phyloP scores from a whole-genome alignment of 23 red algal species.

The Pyropia yezoensis region DNA sequence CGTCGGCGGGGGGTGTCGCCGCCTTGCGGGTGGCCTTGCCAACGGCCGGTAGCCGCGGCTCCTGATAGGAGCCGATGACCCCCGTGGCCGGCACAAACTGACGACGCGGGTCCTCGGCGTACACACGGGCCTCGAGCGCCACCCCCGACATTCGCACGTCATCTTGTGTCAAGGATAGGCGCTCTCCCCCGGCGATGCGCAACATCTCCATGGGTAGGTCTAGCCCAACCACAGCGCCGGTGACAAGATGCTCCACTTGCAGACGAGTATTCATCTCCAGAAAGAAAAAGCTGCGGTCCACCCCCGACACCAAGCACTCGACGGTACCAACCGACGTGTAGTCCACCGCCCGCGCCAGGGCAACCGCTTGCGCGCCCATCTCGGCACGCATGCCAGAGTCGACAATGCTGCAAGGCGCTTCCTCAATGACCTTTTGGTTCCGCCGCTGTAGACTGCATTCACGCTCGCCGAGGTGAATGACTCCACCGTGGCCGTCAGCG shows the following conservation, averaged over 20 bases:
- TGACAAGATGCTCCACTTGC: constrained; percentile 48
- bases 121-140: constrained; percentile 43
- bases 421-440: constrained; percentile 69
- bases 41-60: background rate
- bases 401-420: constrained; percentile 42
- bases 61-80: background rate
- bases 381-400: constrained; percentile 2
- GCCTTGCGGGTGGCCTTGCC: no score
- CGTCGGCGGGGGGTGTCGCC: no score
- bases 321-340: constrained; percentile 49
- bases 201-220: constrained; percentile 29
- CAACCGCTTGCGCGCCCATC: constrained; percentile 41
- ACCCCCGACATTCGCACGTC: constrained; percentile 7
- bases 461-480: constrained; percentile 37
- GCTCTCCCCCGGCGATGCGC: constrained; percentile 19
- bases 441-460: constrained; percentile 59
- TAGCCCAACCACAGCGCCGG: constrained; percentile 34
- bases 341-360: constrained; percentile 16
- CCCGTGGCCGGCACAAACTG: constrained; percentile 24
- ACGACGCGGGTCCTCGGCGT: constrained; percentile 36
- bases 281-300: constrained; percentile 23
- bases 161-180: constrained; percentile 30
- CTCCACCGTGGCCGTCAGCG: constrained; percentile 19
- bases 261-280: constrained; percentile 75
- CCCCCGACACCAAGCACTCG: constrained; percentile 30